These are phyloP conservation scores for Drechmeria coniospora DNA, from an alignment of 2,329 filamentous ascomycete species.

Conservation along the genomic window DNA sequence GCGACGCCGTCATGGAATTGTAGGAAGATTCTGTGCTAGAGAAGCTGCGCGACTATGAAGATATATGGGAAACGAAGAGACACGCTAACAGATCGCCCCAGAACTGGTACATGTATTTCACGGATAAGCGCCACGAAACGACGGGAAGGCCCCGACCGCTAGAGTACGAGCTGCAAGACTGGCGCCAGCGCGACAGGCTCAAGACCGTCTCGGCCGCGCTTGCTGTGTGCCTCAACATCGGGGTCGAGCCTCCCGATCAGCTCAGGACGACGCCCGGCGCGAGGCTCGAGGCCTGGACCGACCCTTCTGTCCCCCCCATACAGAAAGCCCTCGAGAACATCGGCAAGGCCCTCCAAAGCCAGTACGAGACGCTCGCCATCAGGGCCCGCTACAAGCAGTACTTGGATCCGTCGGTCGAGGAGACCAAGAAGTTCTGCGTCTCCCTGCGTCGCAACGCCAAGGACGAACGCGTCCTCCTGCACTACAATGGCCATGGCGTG, in stretches of 20 bases:
- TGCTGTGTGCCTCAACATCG: constrained; percentile 90
- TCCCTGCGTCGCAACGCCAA: constrained; percentile 84
- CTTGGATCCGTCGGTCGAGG: constrained; percentile 88
- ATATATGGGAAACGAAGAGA: neutral
- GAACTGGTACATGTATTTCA: constrained; percentile 99
- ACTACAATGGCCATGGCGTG: constrained; percentile 97
- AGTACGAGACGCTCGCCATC: constrained; percentile 91
- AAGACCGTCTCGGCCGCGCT: constrained; percentile 95
- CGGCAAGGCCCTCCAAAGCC: constrained; percentile 85
- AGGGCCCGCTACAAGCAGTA: constrained; percentile 97
- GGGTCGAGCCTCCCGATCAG: constrained; percentile 92
- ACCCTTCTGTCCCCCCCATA: constrained; percentile 66
- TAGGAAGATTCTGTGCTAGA: constrained; percentile 1
- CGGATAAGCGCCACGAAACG: constrained; percentile 92
- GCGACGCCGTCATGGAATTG: neutral
- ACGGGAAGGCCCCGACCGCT: constrained; percentile 70
- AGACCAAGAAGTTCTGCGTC: constrained; percentile 91
- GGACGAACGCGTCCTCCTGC: constrained; percentile 89
- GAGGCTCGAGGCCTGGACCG: constrained; percentile 92
- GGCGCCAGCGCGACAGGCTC: constrained; percentile 90
- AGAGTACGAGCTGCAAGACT: constrained; percentile 62
- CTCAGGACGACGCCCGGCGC: constrained; percentile 89
- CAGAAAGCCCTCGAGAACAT: constrained; percentile 87
- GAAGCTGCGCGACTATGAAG: constrained; percentile 1
- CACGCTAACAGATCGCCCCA: constrained; percentile 19